Conservation (phyloP, 768 basidiomycete genomes). For the Aureoboletus auriporus region DNA sequence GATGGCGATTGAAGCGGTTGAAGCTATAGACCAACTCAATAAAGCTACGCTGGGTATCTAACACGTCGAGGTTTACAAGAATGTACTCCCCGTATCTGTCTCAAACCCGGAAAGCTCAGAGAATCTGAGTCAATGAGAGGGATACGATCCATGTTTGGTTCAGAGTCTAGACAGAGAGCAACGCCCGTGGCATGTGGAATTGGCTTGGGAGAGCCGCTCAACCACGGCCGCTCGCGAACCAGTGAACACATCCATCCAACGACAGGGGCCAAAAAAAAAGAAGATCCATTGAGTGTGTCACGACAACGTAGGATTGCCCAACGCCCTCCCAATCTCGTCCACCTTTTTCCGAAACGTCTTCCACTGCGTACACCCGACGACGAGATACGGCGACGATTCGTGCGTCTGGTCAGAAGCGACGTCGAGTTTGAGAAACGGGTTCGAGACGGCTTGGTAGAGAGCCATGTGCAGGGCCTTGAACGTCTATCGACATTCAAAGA, state of each 20-base stretch:
- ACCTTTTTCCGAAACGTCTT: conserved; percentile 64
- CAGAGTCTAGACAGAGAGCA: conserved; percentile 16
- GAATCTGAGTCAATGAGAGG: conserved; percentile 80
- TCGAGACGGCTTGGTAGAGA: conserved; percentile 77
- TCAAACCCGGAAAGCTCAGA: conserved; percentile 58
- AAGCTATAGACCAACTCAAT: conserved; percentile 50
- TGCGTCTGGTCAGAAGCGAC: conserved; percentile 40
- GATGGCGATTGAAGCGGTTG: conserved; percentile 71
- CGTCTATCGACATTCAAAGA: conserved; percentile 46
- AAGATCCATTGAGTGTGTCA: conserved; percentile 9
- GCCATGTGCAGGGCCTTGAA: conserved; percentile 89
- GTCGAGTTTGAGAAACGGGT: conserved; percentile 79
- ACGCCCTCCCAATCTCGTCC: conserved; percentile 67
- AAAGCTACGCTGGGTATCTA: conserved; percentile 37
- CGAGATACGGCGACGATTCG: conserved; percentile 54
- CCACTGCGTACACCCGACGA: conserved; percentile 64
- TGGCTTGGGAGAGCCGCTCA: conserved; percentile 21
- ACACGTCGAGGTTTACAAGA: background rate
- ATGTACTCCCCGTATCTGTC: conserved; percentile 89
- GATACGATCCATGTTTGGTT: conserved; percentile 63
- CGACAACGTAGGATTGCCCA: conserved; percentile 38
- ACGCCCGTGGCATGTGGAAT: conserved; percentile 16
- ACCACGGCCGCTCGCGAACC: conserved; percentile 30
- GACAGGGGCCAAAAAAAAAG: background rate
- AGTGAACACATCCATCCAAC: background rate